Evolutionary conservation across 2,329 filamentous ascomycete species (phyloP).

Genomic region (Pseudogymnoascus verrucosus): DNA sequence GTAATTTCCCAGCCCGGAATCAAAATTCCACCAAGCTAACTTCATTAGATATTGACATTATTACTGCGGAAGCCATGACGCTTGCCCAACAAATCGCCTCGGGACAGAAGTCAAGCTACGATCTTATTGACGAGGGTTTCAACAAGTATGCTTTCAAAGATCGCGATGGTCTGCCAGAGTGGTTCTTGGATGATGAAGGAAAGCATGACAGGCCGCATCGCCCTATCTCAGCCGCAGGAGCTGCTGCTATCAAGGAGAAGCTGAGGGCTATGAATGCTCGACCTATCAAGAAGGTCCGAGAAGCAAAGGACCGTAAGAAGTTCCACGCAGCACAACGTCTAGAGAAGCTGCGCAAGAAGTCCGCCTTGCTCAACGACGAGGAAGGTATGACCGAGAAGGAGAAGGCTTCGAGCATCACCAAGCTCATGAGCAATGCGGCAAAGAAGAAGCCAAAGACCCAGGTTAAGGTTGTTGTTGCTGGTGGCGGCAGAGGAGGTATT

Average conservation of each 20-base stretch:
- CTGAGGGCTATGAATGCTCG: constrained; percentile 84
- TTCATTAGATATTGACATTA: constrained; percentile 79
- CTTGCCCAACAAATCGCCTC: constrained; percentile 86
- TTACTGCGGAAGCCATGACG: constrained; percentile 99
- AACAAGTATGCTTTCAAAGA: constrained; percentile 91
- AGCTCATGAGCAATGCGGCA: constrained; percentile 70
- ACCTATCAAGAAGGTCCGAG: constrained; percentile 97
- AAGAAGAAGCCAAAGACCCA: constrained; percentile 81
- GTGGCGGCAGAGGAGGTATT: constrained; percentile 75
- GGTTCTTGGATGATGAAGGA: constrained; percentile 92
- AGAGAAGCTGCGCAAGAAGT: constrained; percentile 96
- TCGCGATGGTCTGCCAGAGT: constrained; percentile 84
- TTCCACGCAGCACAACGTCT: constrained; percentile 83
- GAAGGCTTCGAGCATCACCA: constrained; percentile 77
- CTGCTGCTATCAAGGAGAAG: constrained; percentile 90
- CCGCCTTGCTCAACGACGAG: constrained; percentile 78
- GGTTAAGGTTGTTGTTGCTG: constrained; percentile 83
- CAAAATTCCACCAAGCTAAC: constrained; percentile 15
- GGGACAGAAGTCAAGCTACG: constrained; percentile 69
- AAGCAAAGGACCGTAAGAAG: constrained; percentile 95
- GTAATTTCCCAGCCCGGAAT: constrained; percentile 32
- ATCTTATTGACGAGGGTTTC: constrained; percentile 84
- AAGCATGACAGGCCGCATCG: constrained; percentile 76
- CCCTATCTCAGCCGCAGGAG: constrained; percentile 86
- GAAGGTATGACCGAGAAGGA: constrained; percentile 94